Percentiles rank a stretch among this genome's conserved stretches.
Conservation (phyloP, 2,329 filamentous ascomycete genomes). For the Aspergillus flavus region DNA sequence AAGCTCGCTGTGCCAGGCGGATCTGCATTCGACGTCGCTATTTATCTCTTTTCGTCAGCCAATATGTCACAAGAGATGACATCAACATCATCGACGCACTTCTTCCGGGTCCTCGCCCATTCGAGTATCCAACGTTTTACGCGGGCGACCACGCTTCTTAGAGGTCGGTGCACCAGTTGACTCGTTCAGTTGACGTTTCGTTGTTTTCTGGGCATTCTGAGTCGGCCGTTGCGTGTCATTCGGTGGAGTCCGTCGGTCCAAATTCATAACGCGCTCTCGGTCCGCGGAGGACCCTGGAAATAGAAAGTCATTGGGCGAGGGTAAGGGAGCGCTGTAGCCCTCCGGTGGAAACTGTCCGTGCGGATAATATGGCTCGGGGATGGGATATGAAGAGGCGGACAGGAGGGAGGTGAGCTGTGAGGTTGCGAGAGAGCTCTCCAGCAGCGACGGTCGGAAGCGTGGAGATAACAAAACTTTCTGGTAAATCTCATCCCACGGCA, state of each 20-base stretch:
- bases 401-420: conserved; percentile 21
- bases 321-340: neutral
- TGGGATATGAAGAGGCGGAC: conserved; percentile 24
- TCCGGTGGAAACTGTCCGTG: neutral
- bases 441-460: conserved; percentile 6
- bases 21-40: conserved; percentile 30
- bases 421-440: conserved; percentile 1
- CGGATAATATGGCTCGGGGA: conserved; percentile 3
- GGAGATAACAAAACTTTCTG: conserved; percentile 8
- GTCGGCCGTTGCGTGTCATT: neutral
- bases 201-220: neutral
- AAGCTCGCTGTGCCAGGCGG: conserved; percentile 29
- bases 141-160: conserved; percentile 25
- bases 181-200: conserved; percentile 4
- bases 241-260: neutral
- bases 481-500: conserved; percentile 16
- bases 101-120: conserved; percentile 21
- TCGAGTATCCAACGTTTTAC: conserved; percentile 16
- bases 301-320: conserved; percentile 6
- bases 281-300: neutral
- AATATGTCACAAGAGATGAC: neutral
- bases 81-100: conserved; percentile 10
- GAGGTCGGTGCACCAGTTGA: neutral
- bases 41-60: neutral
- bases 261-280: neutral